phyloP scores from a whole-genome alignment of 2,329 filamentous ascomycete species.

The Amylocarpus encephaloides region DNA sequence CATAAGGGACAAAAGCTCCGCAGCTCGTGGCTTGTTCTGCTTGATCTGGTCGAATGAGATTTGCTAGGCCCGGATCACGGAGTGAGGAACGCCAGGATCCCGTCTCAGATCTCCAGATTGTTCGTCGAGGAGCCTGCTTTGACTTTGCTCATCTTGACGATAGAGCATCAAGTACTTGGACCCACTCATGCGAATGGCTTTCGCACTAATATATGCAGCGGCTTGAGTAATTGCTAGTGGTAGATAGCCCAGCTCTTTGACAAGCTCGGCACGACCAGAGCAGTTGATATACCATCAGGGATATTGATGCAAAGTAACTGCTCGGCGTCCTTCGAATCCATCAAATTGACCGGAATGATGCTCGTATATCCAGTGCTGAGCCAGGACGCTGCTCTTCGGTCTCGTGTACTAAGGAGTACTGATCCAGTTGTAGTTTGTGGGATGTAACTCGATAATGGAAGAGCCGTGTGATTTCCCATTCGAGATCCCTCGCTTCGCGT shows the following conservation, averaged over 20 bases:
- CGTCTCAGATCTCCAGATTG: constrained; percentile 31
- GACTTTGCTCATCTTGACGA: constrained; percentile 29
- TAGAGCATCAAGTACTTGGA: constrained; percentile 36
- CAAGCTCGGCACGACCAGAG: constrained; percentile 14
- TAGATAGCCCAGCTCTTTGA: constrained; percentile 22
- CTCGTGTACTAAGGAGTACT: constrained; percentile 14
- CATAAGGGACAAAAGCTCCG: constrained; percentile 20
- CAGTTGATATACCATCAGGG: constrained; percentile 5
- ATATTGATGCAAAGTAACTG: constrained; percentile 10
- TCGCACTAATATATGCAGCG: constrained; percentile 22
- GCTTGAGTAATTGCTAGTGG: constrained; percentile 29
- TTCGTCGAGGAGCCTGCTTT: constrained; percentile 26
- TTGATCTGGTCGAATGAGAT: constrained; percentile 35
- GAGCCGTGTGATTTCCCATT: neutral
- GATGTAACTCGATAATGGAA: constrained; percentile 8
- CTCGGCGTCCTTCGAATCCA: constrained; percentile 6
- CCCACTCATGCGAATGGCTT: constrained; percentile 27
- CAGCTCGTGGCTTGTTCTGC: constrained; percentile 14
- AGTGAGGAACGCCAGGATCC: constrained; percentile 30
- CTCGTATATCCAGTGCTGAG: constrained; percentile 8
- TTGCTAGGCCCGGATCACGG: constrained; percentile 34
- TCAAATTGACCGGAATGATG: constrained; percentile 8
- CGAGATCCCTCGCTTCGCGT: neutral
- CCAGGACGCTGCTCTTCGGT: constrained; percentile 5
- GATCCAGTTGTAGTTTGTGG: constrained; percentile 13